Conservation (phyloP, 2,329 filamentous ascomycete species). For the Claviceps maximensis region DNA sequence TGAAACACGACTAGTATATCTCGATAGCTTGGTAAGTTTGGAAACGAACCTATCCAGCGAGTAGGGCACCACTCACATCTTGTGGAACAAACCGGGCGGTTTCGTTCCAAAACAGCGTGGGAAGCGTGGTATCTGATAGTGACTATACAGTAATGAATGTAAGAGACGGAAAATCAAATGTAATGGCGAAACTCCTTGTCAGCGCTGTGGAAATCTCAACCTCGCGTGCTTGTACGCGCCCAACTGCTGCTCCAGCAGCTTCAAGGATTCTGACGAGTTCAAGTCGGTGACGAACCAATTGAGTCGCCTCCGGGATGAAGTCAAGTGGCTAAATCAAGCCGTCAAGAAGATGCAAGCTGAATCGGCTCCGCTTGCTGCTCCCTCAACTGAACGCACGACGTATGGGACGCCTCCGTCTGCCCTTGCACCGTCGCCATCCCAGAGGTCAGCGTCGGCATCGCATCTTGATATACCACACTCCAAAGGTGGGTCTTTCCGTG, state of each 20-base stretch:
- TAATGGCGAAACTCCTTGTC: conserved; percentile 55
- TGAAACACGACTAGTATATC: conserved; percentile 34
- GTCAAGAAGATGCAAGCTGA: conserved; percentile 54
- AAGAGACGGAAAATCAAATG: conserved; percentile 66
- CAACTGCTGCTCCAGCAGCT: conserved; percentile 59
- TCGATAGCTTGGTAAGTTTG: conserved; percentile 45
- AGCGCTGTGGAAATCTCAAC: conserved; percentile 55
- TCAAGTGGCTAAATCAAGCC: conserved; percentile 61
- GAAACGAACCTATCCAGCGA: background rate
- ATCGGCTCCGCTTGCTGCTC: conserved; percentile 27
- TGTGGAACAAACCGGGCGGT: background rate
- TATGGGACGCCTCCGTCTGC: conserved; percentile 17
- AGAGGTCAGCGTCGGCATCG: conserved; percentile 24
- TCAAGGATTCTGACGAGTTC: conserved; percentile 90
- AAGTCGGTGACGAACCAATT: conserved; percentile 68
- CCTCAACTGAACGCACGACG: conserved; percentile 28
- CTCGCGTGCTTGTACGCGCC: conserved; percentile 52
- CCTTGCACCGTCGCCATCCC: conserved; percentile 29
- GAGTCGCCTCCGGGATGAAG: conserved; percentile 65
- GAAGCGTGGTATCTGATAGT: background rate
- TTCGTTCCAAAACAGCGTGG: background rate
- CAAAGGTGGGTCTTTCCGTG: conserved; percentile 58
- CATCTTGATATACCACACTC: conserved; percentile 33
- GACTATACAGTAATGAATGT: conserved; percentile 49
- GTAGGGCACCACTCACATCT: background rate